Percentiles rank a stretch among this genome's conserved stretches.
Evolutionary conservation across 208 protist species (phyloP).

Genomic region (Acanthamoeba healyi): DNA sequence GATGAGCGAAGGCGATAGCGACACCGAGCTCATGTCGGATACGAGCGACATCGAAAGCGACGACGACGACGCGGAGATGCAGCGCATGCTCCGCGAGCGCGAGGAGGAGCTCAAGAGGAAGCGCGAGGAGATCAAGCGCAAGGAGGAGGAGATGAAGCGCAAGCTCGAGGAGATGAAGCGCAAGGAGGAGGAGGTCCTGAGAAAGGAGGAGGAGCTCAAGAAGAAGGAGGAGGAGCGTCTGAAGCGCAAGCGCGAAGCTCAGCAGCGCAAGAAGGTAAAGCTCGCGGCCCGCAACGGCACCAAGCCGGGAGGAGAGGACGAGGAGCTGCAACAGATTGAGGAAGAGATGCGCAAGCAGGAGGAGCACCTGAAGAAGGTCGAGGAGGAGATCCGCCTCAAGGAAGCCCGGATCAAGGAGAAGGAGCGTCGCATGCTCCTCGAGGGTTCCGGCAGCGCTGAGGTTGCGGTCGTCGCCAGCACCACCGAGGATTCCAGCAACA

Average conservation of each 20-base stretch:
- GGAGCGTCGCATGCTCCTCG: not conserved
- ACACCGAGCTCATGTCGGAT: not conserved
- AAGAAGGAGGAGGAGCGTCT: not conserved
- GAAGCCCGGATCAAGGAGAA: slow-evolving; percentile 19
- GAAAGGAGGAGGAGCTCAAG: slow-evolving; percentile 5
- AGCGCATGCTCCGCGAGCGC: slow-evolving; percentile 3
- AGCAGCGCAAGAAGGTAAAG: slow-evolving; percentile 2
- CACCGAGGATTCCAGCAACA: not conserved
- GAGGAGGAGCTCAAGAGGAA: slow-evolving; percentile 9
- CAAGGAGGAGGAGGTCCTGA: slow-evolving; percentile 23
- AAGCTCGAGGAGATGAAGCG: slow-evolving; percentile 43
- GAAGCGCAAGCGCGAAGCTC: not conserved
- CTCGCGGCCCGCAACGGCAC: not conserved
- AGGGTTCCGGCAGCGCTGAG: slow-evolving; percentile 2
- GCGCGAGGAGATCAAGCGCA: slow-evolving; percentile 16
- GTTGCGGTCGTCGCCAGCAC: not conserved
- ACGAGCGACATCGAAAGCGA: not conserved
- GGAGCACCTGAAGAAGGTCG: not conserved
- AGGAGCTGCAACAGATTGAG: not conserved
- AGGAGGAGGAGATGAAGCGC: slow-evolving; percentile 40
- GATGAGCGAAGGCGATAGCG: not conserved
- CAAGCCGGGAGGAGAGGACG: not conserved
- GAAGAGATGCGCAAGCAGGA: slow-evolving; percentile 10
- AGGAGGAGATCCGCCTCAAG: slow-evolving; percentile 6
- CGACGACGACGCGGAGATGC: not conserved